Conservation (phyloP, 345 rosid species). For the Linum usitatissimum region DNA sequence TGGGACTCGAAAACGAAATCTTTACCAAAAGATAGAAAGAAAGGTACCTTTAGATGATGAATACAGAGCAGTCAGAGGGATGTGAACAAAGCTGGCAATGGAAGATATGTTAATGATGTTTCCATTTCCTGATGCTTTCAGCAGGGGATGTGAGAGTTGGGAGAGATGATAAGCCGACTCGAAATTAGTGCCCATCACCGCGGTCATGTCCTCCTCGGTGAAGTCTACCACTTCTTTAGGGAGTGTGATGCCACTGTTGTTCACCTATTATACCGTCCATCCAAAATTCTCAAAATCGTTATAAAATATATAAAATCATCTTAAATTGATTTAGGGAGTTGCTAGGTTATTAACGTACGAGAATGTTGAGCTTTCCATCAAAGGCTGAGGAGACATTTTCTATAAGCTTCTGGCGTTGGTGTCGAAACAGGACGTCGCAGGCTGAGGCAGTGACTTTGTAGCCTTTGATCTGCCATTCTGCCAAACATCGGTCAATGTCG, state of each 20-base stretch:
- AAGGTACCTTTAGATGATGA: background rate
- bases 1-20: no score
- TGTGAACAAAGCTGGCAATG: background rate
- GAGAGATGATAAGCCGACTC: background rate
- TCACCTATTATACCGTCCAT: background rate
- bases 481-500: background rate
- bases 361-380: background rate
- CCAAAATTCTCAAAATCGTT: no score
- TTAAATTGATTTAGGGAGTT: background rate
- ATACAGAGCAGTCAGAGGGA: background rate
- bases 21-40: no score
- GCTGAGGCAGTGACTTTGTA: background rate
- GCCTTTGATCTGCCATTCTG: constrained; percentile 1
- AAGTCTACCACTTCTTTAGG: background rate
- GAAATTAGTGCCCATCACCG: constrained; percentile 3
- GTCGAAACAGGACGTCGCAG: background rate
- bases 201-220: background rate
- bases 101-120: background rate
- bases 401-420: background rate
- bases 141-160: background rate
- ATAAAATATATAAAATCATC: no score
- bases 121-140: background rate
- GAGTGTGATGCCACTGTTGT: background rate
- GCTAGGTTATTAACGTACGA: background rate
- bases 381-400: constrained; percentile 1